Conservation (phyloP, 2,329 filamentous ascomycete genomes). For the Endoconidiophora polonica region DNA sequence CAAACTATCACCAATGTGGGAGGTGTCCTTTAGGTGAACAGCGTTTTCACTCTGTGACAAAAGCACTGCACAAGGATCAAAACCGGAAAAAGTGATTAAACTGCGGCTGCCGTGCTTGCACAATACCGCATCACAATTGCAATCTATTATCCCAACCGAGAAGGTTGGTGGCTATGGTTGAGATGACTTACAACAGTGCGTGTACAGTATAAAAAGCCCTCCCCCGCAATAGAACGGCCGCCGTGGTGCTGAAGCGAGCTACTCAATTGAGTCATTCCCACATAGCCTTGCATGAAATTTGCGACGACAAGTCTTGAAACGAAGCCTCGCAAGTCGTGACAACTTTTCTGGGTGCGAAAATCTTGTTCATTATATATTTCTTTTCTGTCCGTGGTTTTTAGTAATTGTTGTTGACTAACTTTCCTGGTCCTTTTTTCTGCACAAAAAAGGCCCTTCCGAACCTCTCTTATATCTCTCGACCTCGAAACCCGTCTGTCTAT, state of each 20-base stretch:
- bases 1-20: no score
- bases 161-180: no score
- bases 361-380: background rate
- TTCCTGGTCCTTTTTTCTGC: background rate
- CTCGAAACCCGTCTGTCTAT: background rate
- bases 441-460: background rate
- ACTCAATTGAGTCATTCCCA: background rate
- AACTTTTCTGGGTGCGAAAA: background rate
- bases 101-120: no score
- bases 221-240: background rate
- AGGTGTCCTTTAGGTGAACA: no score
- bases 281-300: background rate
- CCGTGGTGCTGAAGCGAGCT: background rate
- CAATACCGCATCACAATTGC: no score
- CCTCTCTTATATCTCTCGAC: background rate
- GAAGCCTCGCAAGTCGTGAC: background rate
- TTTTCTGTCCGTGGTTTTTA: background rate
- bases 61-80: no score
- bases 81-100: no score
- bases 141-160: no score
- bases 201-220: background rate
- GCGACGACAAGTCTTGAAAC: no score
- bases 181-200: no score
- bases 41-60: no score
- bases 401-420: background rate